Percentiles rank a stretch among this genome's conserved stretches.
These are phyloP conservation scores for Debaryomyces castellii DNA, from an alignment of 805 yeast species.

Conservation along the genomic window DNA sequence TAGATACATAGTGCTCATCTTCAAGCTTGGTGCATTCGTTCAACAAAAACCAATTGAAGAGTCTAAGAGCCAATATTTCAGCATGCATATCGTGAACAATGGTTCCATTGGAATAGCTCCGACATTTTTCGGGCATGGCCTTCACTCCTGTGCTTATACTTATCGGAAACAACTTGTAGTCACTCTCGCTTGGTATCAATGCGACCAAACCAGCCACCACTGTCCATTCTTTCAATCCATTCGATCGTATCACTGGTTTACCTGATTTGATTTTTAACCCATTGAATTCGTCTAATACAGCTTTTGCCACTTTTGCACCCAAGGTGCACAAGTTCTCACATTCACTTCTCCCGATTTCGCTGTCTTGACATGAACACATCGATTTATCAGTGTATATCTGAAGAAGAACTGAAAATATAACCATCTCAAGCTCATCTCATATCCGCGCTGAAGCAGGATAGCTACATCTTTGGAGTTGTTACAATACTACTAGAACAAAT, in stretches of 20 bases:
- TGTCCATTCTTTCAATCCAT: slow-evolving; percentile 78
- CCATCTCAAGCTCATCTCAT: neutral
- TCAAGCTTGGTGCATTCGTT: slow-evolving; percentile 39
- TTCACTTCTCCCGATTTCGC: neutral
- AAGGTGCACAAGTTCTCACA: neutral
- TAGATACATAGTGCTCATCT: slow-evolving; percentile 10
- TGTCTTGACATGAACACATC: neutral
- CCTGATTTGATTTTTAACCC: slow-evolving; percentile 39
- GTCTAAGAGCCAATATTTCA: slow-evolving; percentile 71
- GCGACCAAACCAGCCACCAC: slow-evolving; percentile 75
- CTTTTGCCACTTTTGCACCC: slow-evolving; percentile 22
- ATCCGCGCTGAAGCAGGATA: neutral
- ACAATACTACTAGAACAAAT: neutral
- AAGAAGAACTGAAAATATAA: neutral
- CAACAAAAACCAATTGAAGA: slow-evolving; percentile 62
- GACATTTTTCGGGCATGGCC: slow-evolving; percentile 57
- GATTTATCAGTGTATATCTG: neutral
- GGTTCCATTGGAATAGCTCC: slow-evolving; percentile 49
- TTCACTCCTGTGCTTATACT: slow-evolving; percentile 82
- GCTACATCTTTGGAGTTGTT: neutral
- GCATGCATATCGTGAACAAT: slow-evolving; percentile 90
- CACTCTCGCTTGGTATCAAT: slow-evolving; percentile 4
- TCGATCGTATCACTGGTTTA: slow-evolving; percentile 60
- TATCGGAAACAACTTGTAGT: slow-evolving; percentile 33
- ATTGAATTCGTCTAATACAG: slow-evolving; percentile 28